Evolutionary conservation across 73 alveolate genomes (phyloP), one percentile per base, ranked within the genome.

Genomic region (Paramecium bursaria): DNA sequence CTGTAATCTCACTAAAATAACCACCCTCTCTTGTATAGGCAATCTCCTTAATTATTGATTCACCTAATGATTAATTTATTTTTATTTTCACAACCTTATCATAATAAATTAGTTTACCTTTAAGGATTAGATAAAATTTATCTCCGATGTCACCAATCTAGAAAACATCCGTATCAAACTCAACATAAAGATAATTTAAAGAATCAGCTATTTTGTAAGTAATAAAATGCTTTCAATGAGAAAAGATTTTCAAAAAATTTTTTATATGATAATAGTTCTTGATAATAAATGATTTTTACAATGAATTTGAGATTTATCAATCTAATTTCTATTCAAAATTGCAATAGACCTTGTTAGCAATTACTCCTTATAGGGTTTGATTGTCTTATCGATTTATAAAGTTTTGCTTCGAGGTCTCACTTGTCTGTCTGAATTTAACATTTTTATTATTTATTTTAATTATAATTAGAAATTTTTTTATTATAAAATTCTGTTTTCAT

Each of bases 331-430:
- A n/a, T 10, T 48, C 26, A 57, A 23, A 11, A 57, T 57, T 57
- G 27, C 33, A 2, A 57, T 57, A 29, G 50, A 27, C 33, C 33
- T 57, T 57, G 17, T 25, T 30, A 57, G 33, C 11, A 57, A 30
- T 30, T 57, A 57, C 33, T 57, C 76, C 4, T 23, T 0, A 42
- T 29, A 30, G 33, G 33, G 17, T n/a, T 57, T 50, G 27, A 30
- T 50, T 15, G 4, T 30, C 33, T 26, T 57, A 7, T 57, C 76
- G 15, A 30, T 57, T 57, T 57, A 57, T 2, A 57, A 31, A 11
- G 76, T 57, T 31, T 57, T 57, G n/a, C 76, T 57, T 57, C 76
- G 27, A 10, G 76, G 76, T n/a, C n/a, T n/a, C n/a, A n/a, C n/a
- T n/a, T n/a, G n/a, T n/a, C n/a, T n/a, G n/a, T n/a, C n/a, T n/a